Evolutionary conservation across 2,329 filamentous ascomycete genomes (phyloP).

Genomic region (Fusarium incarnatum): DNA sequence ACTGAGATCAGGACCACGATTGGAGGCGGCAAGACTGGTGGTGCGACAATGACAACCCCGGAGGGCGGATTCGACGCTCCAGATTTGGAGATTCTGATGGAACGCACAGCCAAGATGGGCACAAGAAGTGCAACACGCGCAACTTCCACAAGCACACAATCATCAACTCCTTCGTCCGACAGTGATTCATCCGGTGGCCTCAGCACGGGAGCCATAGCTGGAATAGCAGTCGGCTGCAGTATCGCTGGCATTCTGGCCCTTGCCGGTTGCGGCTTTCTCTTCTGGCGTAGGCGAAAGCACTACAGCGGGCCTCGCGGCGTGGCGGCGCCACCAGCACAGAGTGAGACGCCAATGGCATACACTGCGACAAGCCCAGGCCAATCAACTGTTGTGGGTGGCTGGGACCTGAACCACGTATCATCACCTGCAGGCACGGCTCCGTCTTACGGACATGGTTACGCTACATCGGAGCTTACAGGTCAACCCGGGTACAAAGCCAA

Average conservation of each 20-base stretch:
- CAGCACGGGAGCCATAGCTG: conserved; percentile 6
- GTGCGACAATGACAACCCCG: conserved; percentile 4
- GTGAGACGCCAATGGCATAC: not conserved
- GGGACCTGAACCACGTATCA: not conserved
- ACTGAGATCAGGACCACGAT: not conserved
- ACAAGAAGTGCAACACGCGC: conserved; percentile 2
- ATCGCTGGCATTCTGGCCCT: conserved; percentile 1
- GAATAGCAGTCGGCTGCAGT: conserved; percentile 8
- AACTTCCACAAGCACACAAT: not conserved
- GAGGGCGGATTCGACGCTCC: conserved; percentile 9
- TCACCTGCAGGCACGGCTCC: not conserved
- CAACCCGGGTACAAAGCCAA: not conserved
- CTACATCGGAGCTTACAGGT: conserved; percentile 1
- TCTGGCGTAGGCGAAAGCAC: not conserved
- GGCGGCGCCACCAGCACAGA: conserved; percentile 1
- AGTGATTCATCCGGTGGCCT: not conserved
- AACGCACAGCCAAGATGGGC: not conserved
- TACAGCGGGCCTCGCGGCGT: conserved; percentile 11
- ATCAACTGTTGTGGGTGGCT: not conserved
- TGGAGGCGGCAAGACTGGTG: not conserved
- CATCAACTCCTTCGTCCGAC: not conserved
- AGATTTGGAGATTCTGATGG: conserved; percentile 11
- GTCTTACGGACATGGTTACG: not conserved
- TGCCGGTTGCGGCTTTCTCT: not conserved
- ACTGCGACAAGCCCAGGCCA: not conserved